Evolutionary conservation across 352 stramenopile genomes (phyloP).

Genomic region (Elongisporangium anandrum): DNA sequence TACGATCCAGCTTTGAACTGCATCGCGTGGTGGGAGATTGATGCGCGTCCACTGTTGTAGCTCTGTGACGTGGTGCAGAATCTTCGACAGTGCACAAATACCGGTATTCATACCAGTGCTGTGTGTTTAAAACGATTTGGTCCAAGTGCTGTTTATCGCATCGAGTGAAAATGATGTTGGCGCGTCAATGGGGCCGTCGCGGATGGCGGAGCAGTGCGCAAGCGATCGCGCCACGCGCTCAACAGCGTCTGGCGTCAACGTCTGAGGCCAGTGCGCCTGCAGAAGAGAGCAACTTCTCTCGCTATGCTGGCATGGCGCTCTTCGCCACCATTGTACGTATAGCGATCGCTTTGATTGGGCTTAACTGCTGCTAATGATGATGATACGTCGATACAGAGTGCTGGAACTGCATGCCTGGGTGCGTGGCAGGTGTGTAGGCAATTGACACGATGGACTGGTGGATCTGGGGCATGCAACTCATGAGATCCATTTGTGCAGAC

Average conservation of each 20-base stretch:
- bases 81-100: background rate
- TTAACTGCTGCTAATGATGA: background rate
- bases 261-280: conserved; percentile 7
- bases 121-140: no score
- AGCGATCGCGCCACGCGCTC: background rate
- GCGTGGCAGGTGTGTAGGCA: conserved; percentile 62
- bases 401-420: conserved; percentile 70
- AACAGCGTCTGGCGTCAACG: conserved; percentile 8
- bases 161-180: conserved; percentile 5
- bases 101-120: background rate
- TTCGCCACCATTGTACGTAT: conserved; percentile 73
- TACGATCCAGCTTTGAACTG: background rate
- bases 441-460: background rate
- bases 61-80: background rate
- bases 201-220: background rate
- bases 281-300: conserved; percentile 64
- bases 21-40: background rate
- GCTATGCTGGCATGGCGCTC: conserved; percentile 80
- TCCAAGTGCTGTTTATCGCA: no score
- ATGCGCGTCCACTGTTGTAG: background rate
- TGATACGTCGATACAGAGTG: conserved; percentile 27
- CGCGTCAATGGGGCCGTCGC: conserved; percentile 5
- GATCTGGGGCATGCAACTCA: background rate
- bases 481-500: conserved; percentile 37
- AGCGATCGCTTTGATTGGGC: background rate